Conservation (phyloP, 805 yeast genomes). For the Candida oleophila region DNA sequence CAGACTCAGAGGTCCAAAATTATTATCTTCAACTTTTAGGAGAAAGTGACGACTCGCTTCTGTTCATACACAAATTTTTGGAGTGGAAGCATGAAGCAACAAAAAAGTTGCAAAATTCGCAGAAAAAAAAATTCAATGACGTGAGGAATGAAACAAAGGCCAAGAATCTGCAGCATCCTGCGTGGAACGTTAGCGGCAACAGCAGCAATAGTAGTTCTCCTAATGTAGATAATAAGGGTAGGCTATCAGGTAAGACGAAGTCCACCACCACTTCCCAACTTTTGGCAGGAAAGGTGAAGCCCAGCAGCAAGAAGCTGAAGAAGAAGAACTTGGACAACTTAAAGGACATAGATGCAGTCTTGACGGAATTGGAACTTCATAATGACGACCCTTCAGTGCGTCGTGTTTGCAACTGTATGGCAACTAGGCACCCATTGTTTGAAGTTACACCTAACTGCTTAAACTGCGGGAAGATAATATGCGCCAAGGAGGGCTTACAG, state of each 20-base stretch:
- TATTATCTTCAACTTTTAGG: slow-evolving; percentile 60
- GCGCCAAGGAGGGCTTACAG: slow-evolving; percentile 85
- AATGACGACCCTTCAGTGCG: slow-evolving; percentile 10
- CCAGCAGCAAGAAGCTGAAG: slow-evolving; percentile 25
- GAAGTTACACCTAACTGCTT: slow-evolving; percentile 92
- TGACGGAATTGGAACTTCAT: slow-evolving; percentile 49
- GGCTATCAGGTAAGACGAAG: slow-evolving; percentile 9
- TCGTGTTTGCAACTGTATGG: slow-evolving; percentile 75
- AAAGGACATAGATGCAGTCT: slow-evolving; percentile 64
- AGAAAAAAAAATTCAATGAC: slow-evolving; percentile 6
- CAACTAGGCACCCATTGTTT: slow-evolving; percentile 81
- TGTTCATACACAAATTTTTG: slow-evolving; percentile 46
- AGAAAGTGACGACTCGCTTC: slow-evolving; percentile 50
- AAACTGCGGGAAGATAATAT: slow-evolving; percentile 91
- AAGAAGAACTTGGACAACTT: slow-evolving; percentile 54
- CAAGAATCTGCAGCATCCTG: neutral
- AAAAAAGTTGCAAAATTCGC: slow-evolving; percentile 4
- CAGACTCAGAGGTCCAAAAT: slow-evolving; percentile 46
- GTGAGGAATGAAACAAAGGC: neutral
- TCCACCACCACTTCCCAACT: slow-evolving; percentile 47
- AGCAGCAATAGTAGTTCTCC: slow-evolving; percentile 3
- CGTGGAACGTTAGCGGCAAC: slow-evolving; percentile 2
- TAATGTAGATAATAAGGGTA: slow-evolving; percentile 4
- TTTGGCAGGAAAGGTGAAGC: slow-evolving; percentile 20
- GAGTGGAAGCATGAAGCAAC: slow-evolving; percentile 32